A percentile compares a stretch with the other conserved stretches of the same genome.
Evolutionary conservation across 1,284 basidiomycete genomes (phyloP).

Genomic region (Schizophyllum amplum): DNA sequence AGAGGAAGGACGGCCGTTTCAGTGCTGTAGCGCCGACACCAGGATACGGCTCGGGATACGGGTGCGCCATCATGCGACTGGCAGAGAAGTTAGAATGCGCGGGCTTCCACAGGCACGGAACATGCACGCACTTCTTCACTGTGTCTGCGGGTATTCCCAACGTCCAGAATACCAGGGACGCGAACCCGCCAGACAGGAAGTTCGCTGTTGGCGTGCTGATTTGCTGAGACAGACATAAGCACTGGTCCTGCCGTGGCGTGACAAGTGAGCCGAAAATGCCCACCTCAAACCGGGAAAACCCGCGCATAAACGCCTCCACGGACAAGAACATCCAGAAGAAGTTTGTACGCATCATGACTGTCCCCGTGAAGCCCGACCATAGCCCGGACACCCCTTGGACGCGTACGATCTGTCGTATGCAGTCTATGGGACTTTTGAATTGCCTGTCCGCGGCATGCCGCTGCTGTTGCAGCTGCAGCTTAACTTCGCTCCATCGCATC

Average conservation of each 20-base stretch:
- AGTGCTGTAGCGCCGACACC: slow-evolving; percentile 13
- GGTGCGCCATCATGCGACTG: slow-evolving; percentile 56
- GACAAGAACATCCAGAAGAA: slow-evolving; percentile 66
- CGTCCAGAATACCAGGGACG: slow-evolving; percentile 55
- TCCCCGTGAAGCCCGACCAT: slow-evolving; percentile 60
- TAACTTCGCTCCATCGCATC: slow-evolving; percentile 38
- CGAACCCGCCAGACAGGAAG: slow-evolving; percentile 64
- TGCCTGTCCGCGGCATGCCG: slow-evolving; percentile 43
- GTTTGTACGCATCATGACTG: slow-evolving; percentile 52
- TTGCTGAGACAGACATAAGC: slow-evolving; percentile 21
- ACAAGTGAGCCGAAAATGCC: slow-evolving; percentile 43
- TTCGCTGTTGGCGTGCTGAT: slow-evolving; percentile 57
- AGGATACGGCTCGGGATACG: slow-evolving; percentile 32
- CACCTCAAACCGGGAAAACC: slow-evolving; percentile 40
- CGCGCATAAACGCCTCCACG: slow-evolving; percentile 58
- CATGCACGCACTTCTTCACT: slow-evolving; percentile 63
- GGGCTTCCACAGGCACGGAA: neutral
- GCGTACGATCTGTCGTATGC: slow-evolving; percentile 44
- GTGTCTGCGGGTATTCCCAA: slow-evolving; percentile 74
- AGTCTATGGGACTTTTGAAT: slow-evolving; percentile 61
- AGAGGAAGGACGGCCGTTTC: slow-evolving; percentile 36
- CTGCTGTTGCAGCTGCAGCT: slow-evolving; percentile 69
- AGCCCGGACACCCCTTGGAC: slow-evolving; percentile 50
- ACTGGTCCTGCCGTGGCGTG: neutral
- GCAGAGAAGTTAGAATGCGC: slow-evolving; percentile 5